phyloP scores from a whole-genome alignment of 1,284 basidiomycete species.

The Tilletia caries region DNA sequence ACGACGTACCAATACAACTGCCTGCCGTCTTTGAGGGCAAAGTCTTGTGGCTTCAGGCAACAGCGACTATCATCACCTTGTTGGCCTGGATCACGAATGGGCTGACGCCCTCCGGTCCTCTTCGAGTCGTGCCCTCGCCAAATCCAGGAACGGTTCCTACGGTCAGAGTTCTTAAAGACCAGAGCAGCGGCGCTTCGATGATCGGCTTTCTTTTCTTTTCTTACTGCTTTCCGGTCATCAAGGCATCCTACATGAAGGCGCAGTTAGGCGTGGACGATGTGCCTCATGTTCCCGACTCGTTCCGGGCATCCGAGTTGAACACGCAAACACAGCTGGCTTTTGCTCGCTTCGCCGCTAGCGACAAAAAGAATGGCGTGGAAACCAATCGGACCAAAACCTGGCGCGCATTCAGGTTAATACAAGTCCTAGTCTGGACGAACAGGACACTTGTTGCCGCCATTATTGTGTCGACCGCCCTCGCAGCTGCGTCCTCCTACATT shows the following conservation, averaged over 20 bases:
- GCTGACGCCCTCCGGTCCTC: not conserved
- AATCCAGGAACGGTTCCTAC: not conserved
- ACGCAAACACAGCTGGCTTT: not conserved
- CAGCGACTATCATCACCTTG: not conserved
- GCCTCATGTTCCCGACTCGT: not conserved
- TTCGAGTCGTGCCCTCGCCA: not conserved
- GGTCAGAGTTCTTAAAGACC: not conserved
- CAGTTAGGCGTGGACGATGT: not conserved
- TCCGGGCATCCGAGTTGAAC: conserved; percentile 1
- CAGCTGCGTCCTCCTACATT: not conserved
- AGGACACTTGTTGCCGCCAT: not conserved
- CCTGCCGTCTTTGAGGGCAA: not conserved
- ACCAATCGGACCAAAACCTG: not conserved
- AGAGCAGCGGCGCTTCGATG: not conserved
- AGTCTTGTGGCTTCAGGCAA: not conserved
- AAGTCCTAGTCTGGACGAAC: not conserved
- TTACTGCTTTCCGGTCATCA: not conserved
- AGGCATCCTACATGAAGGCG: not conserved
- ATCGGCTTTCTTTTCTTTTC: not conserved
- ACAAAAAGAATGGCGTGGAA: not conserved
- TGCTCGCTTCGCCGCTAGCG: not conserved
- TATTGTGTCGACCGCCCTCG: not conserved
- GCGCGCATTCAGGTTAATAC: not conserved
- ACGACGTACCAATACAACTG: not conserved
- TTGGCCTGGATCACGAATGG: not conserved